Evolutionary conservation across 331 rosid species (phyloP).

Genomic region (Saraca asoca): DNA sequence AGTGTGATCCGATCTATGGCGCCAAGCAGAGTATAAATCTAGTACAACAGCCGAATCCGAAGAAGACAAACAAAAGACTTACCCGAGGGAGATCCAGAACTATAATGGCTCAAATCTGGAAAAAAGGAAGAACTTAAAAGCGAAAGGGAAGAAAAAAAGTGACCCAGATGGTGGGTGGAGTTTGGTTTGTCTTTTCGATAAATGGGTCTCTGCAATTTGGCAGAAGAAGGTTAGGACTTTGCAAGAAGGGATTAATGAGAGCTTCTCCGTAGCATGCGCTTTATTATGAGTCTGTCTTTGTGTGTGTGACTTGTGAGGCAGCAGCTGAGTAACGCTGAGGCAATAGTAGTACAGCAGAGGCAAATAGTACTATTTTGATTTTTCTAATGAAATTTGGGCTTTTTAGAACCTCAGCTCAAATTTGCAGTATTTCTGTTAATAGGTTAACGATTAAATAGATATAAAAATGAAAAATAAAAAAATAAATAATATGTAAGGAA

Average conservation of each 20-base stretch:
- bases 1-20: slow-evolving; percentile 18
- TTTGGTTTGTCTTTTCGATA: background rate
- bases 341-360: too few relatives aligned
- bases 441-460: too few relatives aligned
- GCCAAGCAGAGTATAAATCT: background rate
- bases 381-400: too few relatives aligned
- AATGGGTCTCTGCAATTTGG: background rate
- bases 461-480: too few relatives aligned
- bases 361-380: background rate
- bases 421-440: too few relatives aligned
- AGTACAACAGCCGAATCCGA: background rate
- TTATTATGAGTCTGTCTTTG: too few relatives aligned
- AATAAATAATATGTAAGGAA: too few relatives aligned
- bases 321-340: background rate
- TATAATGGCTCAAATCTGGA: background rate
- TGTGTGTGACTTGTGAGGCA: background rate
- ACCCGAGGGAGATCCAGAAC: background rate
- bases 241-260: slow-evolving; percentile 12
- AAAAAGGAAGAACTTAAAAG: too few relatives aligned
- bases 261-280: slow-evolving; percentile 13
- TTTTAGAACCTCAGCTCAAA: too few relatives aligned
- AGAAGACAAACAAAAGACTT: background rate
- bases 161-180: slow-evolving; percentile 1
- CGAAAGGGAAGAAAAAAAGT: background rate
- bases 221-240: background rate